Evolutionary conservation across 345 rosid species (phyloP).

Genomic region (Angophora floribunda): DNA sequence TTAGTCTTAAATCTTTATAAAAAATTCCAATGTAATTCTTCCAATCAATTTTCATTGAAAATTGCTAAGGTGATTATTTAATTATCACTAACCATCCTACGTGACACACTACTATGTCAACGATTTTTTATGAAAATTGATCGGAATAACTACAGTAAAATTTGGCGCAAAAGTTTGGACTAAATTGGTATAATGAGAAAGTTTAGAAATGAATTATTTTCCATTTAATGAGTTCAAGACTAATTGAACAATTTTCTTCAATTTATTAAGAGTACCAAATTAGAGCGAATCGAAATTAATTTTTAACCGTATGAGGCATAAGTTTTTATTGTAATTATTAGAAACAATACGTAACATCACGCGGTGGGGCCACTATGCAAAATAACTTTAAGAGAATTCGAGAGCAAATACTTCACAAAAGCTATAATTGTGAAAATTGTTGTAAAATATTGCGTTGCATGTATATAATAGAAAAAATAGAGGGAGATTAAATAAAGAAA

Average conservation of each 20-base stretch:
- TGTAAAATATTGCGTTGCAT: no score
- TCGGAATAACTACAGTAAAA: rapidly evolving
- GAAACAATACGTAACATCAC: neutral
- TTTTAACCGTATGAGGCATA: neutral
- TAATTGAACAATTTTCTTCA: neutral
- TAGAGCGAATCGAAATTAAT: neutral
- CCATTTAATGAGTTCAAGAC: rapidly evolving
- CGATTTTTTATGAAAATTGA: rapidly evolving
- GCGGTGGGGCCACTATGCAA: neutral
- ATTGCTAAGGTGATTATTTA: rapidly evolving
- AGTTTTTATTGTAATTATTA: neutral
- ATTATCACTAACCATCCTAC: rapidly evolving
- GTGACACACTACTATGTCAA: rapidly evolving
- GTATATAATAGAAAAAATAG: no score
- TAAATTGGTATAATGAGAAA: neutral
- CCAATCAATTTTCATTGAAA: rapidly evolving
- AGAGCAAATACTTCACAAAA: neutral
- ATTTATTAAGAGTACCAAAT: neutral
- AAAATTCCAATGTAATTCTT: neutral
- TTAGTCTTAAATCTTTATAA: neutral
- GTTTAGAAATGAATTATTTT: neutral
- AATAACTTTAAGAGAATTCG: neutral
- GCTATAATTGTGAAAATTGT: neutral
- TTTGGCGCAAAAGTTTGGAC: rapidly evolving
- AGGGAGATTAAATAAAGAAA: no score